Evolutionary conservation across 805 yeast genomes (phyloP), one percentile per base, ranked within the genome.

Genomic region (Spathaspora passalidarum): DNA sequence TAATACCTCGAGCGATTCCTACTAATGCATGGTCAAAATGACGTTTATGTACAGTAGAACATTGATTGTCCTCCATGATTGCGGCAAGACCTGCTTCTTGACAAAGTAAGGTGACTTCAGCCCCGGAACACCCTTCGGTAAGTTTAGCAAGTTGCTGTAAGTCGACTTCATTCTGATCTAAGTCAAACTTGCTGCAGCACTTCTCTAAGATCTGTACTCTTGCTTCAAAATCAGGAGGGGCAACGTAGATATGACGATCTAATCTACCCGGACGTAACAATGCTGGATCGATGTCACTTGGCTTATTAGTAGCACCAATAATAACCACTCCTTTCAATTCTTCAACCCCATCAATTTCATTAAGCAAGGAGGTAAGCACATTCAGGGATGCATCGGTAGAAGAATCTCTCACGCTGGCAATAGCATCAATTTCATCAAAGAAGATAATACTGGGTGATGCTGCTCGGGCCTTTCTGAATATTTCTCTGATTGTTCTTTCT

Each of bases 81-180:
- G 98, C 97, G n/a, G 86, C 80, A 10, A 94, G 68, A 2, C 99
- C 99, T 0, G 98, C 97, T 63, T 92, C 97, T 62, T 91, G 98
- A 56, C 97, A 88, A 17, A 92, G 63, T 17, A 90, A 73, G 0
- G 91, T 96, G 32, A 94, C 88, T 63, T 94, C 99, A 0, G 98
- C 97, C 32, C 99, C 99, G 0, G 97, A 90, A 58, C 96, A 90
- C 0, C 99, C 98, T 0, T 86, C 92, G 0, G 97, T 87, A 5
- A 67, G 56, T 1, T 55, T 63, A 0, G 96, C 90, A 9, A 88
- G 65, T 8, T 61, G 66, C 1, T 69, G 68, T 19, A 88, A 61
- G 18, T 77, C 77, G 2, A 78, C 79, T 16, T 72, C 75, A 0
- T 69, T 66, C 2, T 56, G 45, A 1, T 50, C 70, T 13, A 86